Evolutionary conservation across 108 stramenopile genomes (phyloP), one percentile per base, ranked within the genome.

Genomic region (Aurantiochytrium sp.): DNA sequence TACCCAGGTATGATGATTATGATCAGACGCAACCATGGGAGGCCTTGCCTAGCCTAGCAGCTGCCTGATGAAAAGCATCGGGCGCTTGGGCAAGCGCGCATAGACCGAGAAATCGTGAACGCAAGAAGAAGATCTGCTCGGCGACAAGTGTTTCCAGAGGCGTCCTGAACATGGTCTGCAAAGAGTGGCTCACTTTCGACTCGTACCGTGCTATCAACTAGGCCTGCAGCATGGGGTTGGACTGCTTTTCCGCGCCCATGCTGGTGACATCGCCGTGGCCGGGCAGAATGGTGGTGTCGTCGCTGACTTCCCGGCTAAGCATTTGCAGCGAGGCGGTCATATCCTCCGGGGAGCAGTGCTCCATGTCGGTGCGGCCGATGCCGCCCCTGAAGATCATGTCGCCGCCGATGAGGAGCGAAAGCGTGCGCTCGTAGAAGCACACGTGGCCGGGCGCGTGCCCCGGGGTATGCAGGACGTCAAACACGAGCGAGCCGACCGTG

Each of bases 401-500:
- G 24, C 73, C 73, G 42, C 73, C 73, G 2, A 81, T 48, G 21
- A 81, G 0, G 1, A 48, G 39, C 73, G 6, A 6, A 6, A 41
- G 12, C 36, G 8, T 24, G 73, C 42, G 39, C 45, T 81, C 73
- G 73, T 48, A 48, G 24, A 81, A 81, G 3, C 73, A 81, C 1
- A 81, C 73, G 24, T 81, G 73, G 39, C 73, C 73, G 32, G 73
- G 73, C 10, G 42, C 45, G 45, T 81, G 73, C 10, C 73, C 73
- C 21, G 73, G 73, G 8, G 73, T 48, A 17, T 41, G 73, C 42
- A 81, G 17, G 19, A 81, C 24, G 39, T 81, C 73, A 30, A 81
- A 81, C 12, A 27, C 30, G 24, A 81, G 73, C 39, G 39, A 27
- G 10, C 73, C 73, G 19, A 81, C 36, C 10, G 73, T 8, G 32